phyloP scores from a whole-genome alignment of 2,329 filamentous ascomycete species.

The Trematosphaeria pertusa region DNA sequence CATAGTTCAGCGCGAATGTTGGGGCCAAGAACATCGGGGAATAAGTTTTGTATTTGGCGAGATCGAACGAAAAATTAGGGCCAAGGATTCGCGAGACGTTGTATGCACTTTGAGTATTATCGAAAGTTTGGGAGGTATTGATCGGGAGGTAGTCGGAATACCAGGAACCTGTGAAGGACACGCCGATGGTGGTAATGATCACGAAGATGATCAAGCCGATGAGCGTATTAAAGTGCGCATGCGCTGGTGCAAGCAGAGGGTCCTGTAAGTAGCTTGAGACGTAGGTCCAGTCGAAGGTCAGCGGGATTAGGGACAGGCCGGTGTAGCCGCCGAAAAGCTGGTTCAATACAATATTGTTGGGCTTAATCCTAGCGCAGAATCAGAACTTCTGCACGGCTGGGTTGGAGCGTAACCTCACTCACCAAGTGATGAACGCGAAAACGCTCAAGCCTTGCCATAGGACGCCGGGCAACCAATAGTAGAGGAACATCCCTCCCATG shows the following conservation, averaged over 20 bases:
- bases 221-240: slow-evolving; percentile 40
- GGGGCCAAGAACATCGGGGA: slow-evolving; percentile 48
- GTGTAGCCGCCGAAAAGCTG: slow-evolving; percentile 75
- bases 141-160: slow-evolving; percentile 47
- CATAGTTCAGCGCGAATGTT: slow-evolving; percentile 48
- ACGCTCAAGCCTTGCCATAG: slow-evolving; percentile 73
- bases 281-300: slow-evolving; percentile 77
- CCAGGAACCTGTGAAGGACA: slow-evolving; percentile 40
- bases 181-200: slow-evolving; percentile 40
- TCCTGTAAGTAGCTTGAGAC: slow-evolving; percentile 37
- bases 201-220: slow-evolving; percentile 42
- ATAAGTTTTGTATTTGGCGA: slow-evolving; percentile 41
- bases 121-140: slow-evolving; percentile 41
- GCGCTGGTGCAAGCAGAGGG: slow-evolving; percentile 40
- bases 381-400: not conserved
- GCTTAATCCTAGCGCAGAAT: slow-evolving; percentile 57
- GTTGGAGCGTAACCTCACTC: not conserved
- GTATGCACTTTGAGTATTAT: slow-evolving; percentile 44
- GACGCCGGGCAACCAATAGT: slow-evolving; percentile 61
- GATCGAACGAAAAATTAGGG: slow-evolving; percentile 39
- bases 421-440: slow-evolving; percentile 75
- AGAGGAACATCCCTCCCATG: slow-evolving; percentile 61
- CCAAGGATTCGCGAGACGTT: slow-evolving; percentile 42
- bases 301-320: slow-evolving; percentile 71
- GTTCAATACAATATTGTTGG: slow-evolving; percentile 72